Evolutionary conservation across 2,329 filamentous ascomycete genomes (phyloP), one percentile per base, ranked within the genome.

Genomic region (Rutstroemia sp.): DNA sequence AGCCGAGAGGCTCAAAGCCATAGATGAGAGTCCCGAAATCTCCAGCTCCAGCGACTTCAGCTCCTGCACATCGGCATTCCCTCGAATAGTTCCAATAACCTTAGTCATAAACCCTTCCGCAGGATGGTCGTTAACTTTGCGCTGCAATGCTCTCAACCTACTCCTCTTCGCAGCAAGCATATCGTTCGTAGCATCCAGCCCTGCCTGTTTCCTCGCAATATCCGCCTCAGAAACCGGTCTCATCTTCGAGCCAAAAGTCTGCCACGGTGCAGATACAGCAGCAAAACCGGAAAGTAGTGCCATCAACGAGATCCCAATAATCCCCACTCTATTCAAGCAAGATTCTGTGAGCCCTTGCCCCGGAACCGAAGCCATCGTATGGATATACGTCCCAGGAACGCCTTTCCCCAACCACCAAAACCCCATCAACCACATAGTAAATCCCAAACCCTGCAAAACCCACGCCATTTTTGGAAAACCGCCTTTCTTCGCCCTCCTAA

Each of bases 231-330:
- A 85, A 17, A 91, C 81, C 3, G 81, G 81, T 30, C 80, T 77
- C 34, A 81, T 75, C 41, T 79, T 81, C 30, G 84, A 82, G 23
- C 83, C 80, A 71, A 95, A 89, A 0, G 83, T 89, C 67, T 95
- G 87, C 89, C 90, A 95, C 1, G 91, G 83, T 1, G 88, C 87
- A 23, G 88, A 92, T 37, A 95, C 87, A n/a, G 89, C 89, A 5
- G 90, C 90, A 65, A 95, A 95, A 0, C 90, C 90, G 6, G 89
- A 89, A n/a, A 95, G 75, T 14, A 92, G 78, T 16, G 89, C 90
- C 89, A 95, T 95, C 53, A 94, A 73, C 48, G 87, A 85, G 56
- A 94, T 90, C 3, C 90, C 90, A 60, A 95, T 89, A 42, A 95
- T 86, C 12, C 89, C 90, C 25, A 95, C 84, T 46, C 90, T 73